phyloP scores from a whole-genome alignment of 2,329 filamentous ascomycete genomes.

The Raffaelea arxii region DNA sequence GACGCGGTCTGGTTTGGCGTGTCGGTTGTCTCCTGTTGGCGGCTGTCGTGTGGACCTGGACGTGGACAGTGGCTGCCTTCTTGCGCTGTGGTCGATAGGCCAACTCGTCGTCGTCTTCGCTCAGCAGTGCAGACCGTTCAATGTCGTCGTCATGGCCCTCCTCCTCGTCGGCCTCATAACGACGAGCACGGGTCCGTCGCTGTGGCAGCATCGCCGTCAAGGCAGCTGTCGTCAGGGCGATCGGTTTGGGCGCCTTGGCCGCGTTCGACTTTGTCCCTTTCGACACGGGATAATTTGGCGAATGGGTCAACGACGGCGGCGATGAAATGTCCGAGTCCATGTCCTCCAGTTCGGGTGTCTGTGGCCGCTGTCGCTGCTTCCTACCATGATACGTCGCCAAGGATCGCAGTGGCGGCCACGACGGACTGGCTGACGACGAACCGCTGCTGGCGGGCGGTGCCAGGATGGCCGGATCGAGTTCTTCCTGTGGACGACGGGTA shows the following conservation, averaged over 20 bases:
- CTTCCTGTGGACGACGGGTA: no score
- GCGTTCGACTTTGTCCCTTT: slow-evolving; percentile 10
- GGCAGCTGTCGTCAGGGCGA: slow-evolving; percentile 45
- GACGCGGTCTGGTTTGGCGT: no score
- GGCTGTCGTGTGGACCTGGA: slow-evolving; percentile 12
- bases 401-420: slow-evolving; percentile 43
- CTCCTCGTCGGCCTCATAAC: background rate
- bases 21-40: no score
- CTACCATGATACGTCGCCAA: slow-evolving; percentile 35
- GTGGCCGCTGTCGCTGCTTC: slow-evolving; percentile 18
- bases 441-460: slow-evolving; percentile 47
- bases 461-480: slow-evolving; percentile 38
- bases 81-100: slow-evolving; percentile 27
- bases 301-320: slow-evolving; percentile 57
- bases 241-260: slow-evolving; percentile 27
- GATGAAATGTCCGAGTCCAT: slow-evolving; percentile 49
- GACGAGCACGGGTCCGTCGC: slow-evolving; percentile 29
- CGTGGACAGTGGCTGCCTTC: background rate
- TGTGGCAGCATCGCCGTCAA: slow-evolving; percentile 45
- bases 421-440: slow-evolving; percentile 30
- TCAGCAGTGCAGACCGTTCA: slow-evolving; percentile 30
- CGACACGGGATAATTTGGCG: slow-evolving; percentile 39
- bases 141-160: slow-evolving; percentile 28
- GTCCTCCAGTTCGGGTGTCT: slow-evolving; percentile 28
- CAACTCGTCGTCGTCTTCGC: slow-evolving; percentile 47